Conservation (phyloP, 208 protist species). For the Leishmania arabica region DNA sequence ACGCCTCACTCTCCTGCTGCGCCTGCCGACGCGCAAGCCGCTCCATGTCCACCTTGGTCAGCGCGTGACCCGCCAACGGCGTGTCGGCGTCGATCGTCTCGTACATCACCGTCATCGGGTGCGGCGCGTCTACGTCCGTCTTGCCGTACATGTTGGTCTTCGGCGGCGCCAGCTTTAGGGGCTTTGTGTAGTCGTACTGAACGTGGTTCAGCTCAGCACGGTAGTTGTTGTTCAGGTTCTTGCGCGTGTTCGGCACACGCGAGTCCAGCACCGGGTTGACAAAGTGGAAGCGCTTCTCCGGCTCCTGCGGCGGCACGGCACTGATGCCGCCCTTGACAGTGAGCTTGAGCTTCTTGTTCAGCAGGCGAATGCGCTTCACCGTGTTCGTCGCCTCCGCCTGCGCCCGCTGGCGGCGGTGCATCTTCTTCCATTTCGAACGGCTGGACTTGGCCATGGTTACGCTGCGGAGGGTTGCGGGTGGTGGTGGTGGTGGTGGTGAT, state of each 20-base stretch:
- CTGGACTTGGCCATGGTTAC: slow-evolving; percentile 77
- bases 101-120: slow-evolving; percentile 59
- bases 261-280: slow-evolving; percentile 68
- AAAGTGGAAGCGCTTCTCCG: slow-evolving; percentile 84
- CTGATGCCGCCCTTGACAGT: slow-evolving; percentile 71
- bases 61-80: slow-evolving; percentile 63
- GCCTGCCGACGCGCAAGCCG: slow-evolving; percentile 15
- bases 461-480: background rate
- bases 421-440: slow-evolving; percentile 88
- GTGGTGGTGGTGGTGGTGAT: background rate
- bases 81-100: slow-evolving; percentile 62
- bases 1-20: slow-evolving; percentile 9
- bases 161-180: slow-evolving; percentile 51
- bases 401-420: slow-evolving; percentile 66
- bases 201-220: slow-evolving; percentile 45
- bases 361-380: slow-evolving; percentile 45
- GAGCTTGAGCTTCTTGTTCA: slow-evolving; percentile 75
- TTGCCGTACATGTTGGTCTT: slow-evolving; percentile 73
- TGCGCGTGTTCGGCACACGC: slow-evolving; percentile 61
- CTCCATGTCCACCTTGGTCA: slow-evolving; percentile 70
- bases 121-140: slow-evolving; percentile 53
- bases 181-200: slow-evolving; percentile 62
- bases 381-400: slow-evolving; percentile 45
- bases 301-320: slow-evolving; percentile 67
- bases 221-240: slow-evolving; percentile 77